Evolutionary conservation across 306 rosid species (phyloP).

Genomic region (Castanea mollissima): DNA sequence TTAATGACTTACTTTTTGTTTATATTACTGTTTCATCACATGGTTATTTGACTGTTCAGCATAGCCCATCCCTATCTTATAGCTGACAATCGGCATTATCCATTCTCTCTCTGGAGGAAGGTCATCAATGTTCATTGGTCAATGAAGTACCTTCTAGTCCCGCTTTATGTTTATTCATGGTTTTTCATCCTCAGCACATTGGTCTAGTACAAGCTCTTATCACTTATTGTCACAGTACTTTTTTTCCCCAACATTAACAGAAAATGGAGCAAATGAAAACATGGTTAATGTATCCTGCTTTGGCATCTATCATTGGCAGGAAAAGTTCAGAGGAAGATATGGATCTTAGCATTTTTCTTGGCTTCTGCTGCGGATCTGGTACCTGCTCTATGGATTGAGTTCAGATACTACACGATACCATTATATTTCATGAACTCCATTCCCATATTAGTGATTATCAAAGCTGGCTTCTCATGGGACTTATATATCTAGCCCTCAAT

Average conservation of each 20-base stretch:
- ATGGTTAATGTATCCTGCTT: background rate
- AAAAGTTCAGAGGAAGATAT: conserved; percentile 53
- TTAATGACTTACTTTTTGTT: background rate
- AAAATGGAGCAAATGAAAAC: background rate
- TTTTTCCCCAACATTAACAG: background rate
- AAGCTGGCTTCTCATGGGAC: conserved; percentile 58
- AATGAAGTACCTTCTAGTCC: conserved; percentile 63
- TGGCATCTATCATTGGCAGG: conserved; percentile 36
- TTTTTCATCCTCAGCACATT: conserved; percentile 54
- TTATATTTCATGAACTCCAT: conserved; percentile 66
- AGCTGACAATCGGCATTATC: conserved; percentile 87
- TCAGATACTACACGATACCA: conserved; percentile 82
- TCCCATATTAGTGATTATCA: conserved; percentile 35
- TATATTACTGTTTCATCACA: conserved; percentile 9
- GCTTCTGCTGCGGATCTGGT: conserved; percentile 79
- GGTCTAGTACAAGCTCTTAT: conserved; percentile 42
- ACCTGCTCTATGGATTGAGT: conserved; percentile 82
- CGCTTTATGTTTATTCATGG: conserved; percentile 73
- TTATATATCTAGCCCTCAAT: conserved; percentile 48
- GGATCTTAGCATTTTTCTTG: conserved; percentile 63
- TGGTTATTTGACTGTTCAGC: conserved; percentile 42
- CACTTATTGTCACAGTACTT: background rate
- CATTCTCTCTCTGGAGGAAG: conserved; percentile 69
- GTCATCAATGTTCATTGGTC: conserved; percentile 74
- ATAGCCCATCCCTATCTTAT: conserved; percentile 89